These are phyloP conservation scores for Madurella fahalii DNA, from an alignment of 2,329 filamentous ascomycete species.

Conservation along the genomic window DNA sequence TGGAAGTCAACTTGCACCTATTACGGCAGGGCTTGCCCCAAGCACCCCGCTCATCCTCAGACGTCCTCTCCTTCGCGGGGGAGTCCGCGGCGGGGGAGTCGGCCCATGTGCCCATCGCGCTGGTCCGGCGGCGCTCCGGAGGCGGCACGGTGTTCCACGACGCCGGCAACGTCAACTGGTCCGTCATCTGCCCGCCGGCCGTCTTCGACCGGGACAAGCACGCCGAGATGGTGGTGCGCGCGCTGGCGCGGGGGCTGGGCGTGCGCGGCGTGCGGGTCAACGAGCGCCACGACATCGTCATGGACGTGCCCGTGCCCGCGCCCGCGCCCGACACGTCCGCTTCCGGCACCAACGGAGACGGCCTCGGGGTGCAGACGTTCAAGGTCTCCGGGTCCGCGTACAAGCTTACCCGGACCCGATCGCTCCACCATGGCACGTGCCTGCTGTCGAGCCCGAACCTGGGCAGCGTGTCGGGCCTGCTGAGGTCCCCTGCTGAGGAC, in stretches of 20 bases:
- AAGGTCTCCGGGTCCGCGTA: constrained; percentile 70
- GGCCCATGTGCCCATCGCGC: constrained; percentile 36
- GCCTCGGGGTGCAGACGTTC: neutral
- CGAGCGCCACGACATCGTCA: constrained; percentile 86
- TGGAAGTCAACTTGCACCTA: constrained; percentile 72
- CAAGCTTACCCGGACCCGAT: constrained; percentile 76
- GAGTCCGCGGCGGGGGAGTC: too few species aligned
- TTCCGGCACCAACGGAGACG: neutral
- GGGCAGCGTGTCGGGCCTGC: constrained; percentile 59
- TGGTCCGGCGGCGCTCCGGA: constrained; percentile 81
- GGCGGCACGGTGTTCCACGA: constrained; percentile 96
- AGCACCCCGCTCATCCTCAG: constrained; percentile 8
- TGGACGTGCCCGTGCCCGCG: constrained; percentile 42
- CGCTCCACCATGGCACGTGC: constrained; percentile 91
- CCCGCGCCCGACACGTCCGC: too few species aligned
- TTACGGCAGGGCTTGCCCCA: constrained; percentile 39
- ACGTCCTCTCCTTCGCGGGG: neutral
- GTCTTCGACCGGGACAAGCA: constrained; percentile 81
- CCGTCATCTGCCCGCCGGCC: constrained; percentile 75
- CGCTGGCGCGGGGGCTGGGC: constrained; percentile 58
- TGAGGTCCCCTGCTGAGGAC: constrained; percentile 72
- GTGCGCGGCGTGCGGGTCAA: constrained; percentile 64
- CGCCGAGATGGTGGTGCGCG: constrained; percentile 89
- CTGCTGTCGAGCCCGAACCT: constrained; percentile 76
- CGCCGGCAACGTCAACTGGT: constrained; percentile 88